phyloP scores from a whole-genome alignment of 2,329 filamentous ascomycete genomes.

The Dendryphion nanum region DNA sequence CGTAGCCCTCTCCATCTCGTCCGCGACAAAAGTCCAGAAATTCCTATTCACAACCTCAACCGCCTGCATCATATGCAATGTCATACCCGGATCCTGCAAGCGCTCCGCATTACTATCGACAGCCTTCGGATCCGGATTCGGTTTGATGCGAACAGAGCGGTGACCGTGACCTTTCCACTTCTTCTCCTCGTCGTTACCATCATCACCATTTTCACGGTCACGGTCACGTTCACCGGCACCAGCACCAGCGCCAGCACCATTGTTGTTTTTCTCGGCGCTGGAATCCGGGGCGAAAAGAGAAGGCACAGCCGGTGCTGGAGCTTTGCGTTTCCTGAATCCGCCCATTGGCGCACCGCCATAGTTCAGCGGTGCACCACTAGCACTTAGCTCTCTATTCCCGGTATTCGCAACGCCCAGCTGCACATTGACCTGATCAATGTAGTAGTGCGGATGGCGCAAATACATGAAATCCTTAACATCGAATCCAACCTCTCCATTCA shows the following conservation, averaged over 20 bases:
- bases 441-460: conserved; percentile 18
- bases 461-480: conserved; percentile 34
- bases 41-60: conserved; percentile 25
- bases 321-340: neutral
- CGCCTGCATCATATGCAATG: conserved; percentile 26
- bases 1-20: conserved; percentile 27
- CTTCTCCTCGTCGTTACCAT: conserved; percentile 17
- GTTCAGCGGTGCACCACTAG: no score
- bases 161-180: conserved; percentile 20
- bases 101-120: conserved; percentile 5
- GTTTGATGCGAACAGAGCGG: conserved; percentile 17
- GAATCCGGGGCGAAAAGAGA: no score
- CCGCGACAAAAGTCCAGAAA: conserved; percentile 32
- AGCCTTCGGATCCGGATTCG: conserved; percentile 5
- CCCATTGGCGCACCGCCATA: neutral
- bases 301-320: no score
- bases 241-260: neutral
- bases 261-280: neutral
- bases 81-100: conserved; percentile 16
- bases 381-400: no score
- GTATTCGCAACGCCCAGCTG: no score
- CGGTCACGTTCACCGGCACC: neutral
- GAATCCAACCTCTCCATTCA: conserved; percentile 31
- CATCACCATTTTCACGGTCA: no score
- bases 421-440: no score